Evolutionary conservation across 768 basidiomycete genomes (phyloP).

Genomic region (Pholiota microspora): DNA sequence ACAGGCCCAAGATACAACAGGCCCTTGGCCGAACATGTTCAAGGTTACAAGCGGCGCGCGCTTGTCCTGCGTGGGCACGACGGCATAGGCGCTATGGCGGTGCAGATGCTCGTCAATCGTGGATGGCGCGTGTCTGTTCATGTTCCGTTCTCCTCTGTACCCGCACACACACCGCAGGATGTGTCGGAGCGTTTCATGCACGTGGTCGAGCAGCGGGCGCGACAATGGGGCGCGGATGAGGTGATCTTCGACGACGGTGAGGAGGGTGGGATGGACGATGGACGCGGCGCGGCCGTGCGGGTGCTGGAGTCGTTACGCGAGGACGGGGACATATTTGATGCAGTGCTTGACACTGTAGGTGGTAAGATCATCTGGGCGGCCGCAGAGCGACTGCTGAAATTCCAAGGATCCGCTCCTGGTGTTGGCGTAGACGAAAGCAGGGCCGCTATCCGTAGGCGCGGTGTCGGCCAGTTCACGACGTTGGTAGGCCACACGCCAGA

Average conservation of each 20-base stretch:
- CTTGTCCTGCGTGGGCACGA: slow-evolving; percentile 76
- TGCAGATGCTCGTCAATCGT: slow-evolving; percentile 68
- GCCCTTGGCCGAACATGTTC: not conserved
- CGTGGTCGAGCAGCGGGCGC: slow-evolving; percentile 50
- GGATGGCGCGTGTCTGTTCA: slow-evolving; percentile 82
- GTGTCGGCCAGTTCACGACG: slow-evolving; percentile 68
- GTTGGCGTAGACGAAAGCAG: not conserved
- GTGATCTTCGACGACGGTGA: slow-evolving; percentile 67
- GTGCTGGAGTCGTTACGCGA: slow-evolving; percentile 50
- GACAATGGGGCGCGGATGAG: slow-evolving; percentile 74
- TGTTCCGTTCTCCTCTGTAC: slow-evolving; percentile 33
- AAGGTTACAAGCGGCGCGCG: slow-evolving; percentile 24
- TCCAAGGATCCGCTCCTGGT: slow-evolving; percentile 13
- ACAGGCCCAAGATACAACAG: not conserved
- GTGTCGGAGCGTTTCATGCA: slow-evolving; percentile 37
- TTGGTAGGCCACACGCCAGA: slow-evolving; percentile 70
- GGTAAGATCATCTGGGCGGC: slow-evolving; percentile 80
- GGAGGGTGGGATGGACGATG: slow-evolving; percentile 30
- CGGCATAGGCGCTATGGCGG: slow-evolving; percentile 72
- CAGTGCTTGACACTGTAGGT: slow-evolving; percentile 80
- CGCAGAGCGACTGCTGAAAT: slow-evolving; percentile 57
- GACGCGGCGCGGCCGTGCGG: slow-evolving; percentile 44
- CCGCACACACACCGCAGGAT: slow-evolving; percentile 21
- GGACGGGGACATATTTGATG: slow-evolving; percentile 69
- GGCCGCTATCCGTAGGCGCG: slow-evolving; percentile 10